These are phyloP conservation scores for Phragmites australis DNA, from an alignment of 176 grass and related monocot species.

Conservation along the genomic window DNA sequence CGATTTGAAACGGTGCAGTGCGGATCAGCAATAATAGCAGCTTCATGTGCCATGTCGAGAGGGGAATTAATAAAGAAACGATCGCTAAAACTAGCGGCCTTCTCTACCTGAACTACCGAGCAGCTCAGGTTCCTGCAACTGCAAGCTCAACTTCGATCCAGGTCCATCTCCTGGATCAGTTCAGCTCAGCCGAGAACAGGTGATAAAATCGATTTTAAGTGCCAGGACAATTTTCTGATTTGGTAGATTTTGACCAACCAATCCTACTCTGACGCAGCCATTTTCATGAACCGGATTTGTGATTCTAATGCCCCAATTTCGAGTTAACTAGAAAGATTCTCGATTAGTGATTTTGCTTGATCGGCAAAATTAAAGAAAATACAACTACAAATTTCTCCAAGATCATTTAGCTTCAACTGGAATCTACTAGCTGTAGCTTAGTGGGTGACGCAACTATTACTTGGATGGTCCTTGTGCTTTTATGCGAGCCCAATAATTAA, in stretches of 20 bases:
- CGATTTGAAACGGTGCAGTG: neutral
- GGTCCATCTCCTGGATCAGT: constrained; percentile 7
- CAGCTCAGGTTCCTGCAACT: neutral
- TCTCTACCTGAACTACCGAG: constrained; percentile 16
- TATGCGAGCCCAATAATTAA: neutral
- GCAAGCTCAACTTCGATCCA: neutral
- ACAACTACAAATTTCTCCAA: no score
- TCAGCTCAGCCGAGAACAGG: neutral
- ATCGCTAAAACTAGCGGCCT: neutral
- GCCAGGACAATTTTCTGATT: constrained; percentile 29
- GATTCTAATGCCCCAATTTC: no score
- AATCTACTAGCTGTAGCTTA: neutral
- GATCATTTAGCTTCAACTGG: neutral
- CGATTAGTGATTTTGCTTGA: neutral
- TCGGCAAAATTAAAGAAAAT: neutral
- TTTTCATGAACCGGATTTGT: neutral
- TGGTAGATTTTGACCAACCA: neutral
- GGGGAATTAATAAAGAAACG: neutral
- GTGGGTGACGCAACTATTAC: constrained; percentile 12
- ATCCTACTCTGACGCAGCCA: neutral
- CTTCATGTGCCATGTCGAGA: constrained; percentile 29
- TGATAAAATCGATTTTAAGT: constrained; percentile 33
- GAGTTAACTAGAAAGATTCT: no score
- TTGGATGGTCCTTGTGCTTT: constrained; percentile 7
- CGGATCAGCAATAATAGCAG: neutral